Evolutionary conservation across 306 rosid genomes (phyloP).

Genomic region (Rosa chinensis): DNA sequence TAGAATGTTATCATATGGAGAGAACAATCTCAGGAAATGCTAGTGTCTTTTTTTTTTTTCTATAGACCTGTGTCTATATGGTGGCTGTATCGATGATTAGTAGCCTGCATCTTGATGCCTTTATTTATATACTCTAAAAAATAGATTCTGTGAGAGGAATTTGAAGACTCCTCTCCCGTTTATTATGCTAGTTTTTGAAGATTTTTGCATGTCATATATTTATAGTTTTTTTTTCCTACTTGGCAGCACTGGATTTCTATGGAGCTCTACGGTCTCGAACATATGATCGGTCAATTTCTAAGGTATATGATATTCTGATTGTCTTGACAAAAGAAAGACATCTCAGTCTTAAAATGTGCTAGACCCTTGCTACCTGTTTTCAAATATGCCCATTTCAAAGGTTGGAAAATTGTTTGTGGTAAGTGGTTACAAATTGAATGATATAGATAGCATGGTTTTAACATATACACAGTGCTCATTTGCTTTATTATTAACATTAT

Average conservation of each 20-base stretch:
- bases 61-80: background rate
- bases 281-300: constrained; percentile 71
- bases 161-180: background rate
- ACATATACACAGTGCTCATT: background rate
- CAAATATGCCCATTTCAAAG: constrained; percentile 2
- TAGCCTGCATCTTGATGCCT: background rate
- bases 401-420: background rate
- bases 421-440: constrained; percentile 16
- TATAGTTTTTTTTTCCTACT: background rate
- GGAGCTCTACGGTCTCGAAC: constrained; percentile 95
- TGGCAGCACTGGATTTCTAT: constrained; percentile 93
- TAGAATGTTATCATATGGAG: background rate
- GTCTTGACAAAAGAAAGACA: background rate
- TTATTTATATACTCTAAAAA: background rate
- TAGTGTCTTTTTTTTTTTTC: background rate
- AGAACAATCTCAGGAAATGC: background rate
- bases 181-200: background rate
- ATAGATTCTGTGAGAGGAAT: background rate
- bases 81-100: background rate
- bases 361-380: constrained; percentile 7
- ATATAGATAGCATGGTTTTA: background rate
- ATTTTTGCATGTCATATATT: background rate
- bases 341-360: background rate
- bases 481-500: background rate
- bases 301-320: constrained; percentile 53